Conservation (phyloP, 805 yeast species). For the Ogataea henricii region DNA sequence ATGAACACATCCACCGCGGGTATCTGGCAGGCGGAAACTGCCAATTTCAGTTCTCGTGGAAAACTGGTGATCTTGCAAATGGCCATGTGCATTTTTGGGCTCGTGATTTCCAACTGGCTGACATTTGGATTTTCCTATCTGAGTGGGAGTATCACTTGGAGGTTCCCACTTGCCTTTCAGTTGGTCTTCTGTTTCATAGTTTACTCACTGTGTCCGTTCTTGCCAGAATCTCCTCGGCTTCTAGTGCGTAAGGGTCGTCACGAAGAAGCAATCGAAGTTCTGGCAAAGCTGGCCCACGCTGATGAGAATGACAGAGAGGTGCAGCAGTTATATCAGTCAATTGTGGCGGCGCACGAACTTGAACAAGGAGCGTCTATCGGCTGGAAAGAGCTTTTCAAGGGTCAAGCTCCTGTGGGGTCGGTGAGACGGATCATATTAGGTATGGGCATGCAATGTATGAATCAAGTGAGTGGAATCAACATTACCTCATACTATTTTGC, state of each 20-base stretch:
- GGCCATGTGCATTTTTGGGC: conserved; percentile 30
- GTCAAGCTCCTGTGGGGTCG: conserved; percentile 25
- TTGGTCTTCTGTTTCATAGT: conserved; percentile 19
- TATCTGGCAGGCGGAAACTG: conserved; percentile 38
- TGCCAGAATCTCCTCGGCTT: conserved; percentile 49
- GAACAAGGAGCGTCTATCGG: conserved; percentile 27
- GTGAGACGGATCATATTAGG: conserved; percentile 31
- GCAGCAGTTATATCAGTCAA: conserved; percentile 21
- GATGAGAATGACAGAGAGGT: conserved; percentile 34
- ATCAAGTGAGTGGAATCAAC: conserved; percentile 44
- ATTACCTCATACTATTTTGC: conserved; percentile 18
- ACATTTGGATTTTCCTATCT: conserved; percentile 39
- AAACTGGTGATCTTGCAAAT: conserved; percentile 35
- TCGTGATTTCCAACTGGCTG: conserved; percentile 39
- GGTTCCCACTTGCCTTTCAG: conserved; percentile 41
- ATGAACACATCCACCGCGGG: conserved; percentile 39
- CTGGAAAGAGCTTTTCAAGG: conserved; percentile 28
- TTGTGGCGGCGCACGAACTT: conserved; percentile 24
- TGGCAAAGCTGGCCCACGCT: conserved; percentile 37
- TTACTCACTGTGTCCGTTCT: conserved; percentile 17
- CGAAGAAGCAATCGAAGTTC: conserved; percentile 44
- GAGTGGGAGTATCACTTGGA: conserved; percentile 30
- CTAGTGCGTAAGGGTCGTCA: conserved; percentile 39
- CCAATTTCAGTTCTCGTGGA: conserved; percentile 37
- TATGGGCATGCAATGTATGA: conserved; percentile 38